These are phyloP conservation scores for Aspergillus fructus DNA, from an alignment of 2,329 filamentous ascomycete species.

Conservation along the genomic window DNA sequence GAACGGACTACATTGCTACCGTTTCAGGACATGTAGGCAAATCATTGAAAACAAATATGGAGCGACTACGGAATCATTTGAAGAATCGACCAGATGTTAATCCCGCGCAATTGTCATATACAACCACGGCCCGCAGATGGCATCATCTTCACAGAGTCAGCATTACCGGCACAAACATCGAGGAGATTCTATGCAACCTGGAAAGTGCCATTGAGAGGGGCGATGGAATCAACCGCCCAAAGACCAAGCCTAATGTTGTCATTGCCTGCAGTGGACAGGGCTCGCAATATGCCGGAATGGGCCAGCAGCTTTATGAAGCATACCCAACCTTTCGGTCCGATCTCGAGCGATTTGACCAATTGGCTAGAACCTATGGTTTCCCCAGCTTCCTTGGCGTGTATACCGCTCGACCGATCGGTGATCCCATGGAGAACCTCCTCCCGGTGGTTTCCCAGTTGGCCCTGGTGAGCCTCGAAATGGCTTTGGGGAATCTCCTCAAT, in stretches of 20 bases:
- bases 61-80: constrained; percentile 56
- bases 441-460: constrained; percentile 25
- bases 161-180: constrained; percentile 19
- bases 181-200: constrained; percentile 13
- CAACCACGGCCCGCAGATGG: constrained; percentile 59
- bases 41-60: constrained; percentile 53
- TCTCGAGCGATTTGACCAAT: constrained; percentile 29
- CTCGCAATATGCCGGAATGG: constrained; percentile 23
- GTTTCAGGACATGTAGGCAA: constrained; percentile 50
- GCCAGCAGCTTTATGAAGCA: constrained; percentile 32
- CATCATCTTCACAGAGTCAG: constrained; percentile 38
- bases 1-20: constrained; percentile 57
- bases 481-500: constrained; percentile 36
- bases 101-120: constrained; percentile 58
- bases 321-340: constrained; percentile 26
- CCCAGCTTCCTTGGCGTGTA: constrained; percentile 30
- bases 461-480: constrained; percentile 43
- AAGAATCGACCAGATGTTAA: constrained; percentile 43
- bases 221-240: neutral
- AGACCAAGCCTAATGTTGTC: neutral
- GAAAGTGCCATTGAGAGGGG: constrained; percentile 10
- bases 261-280: neutral
- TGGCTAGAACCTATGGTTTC: constrained; percentile 34
- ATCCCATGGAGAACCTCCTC: constrained; percentile 26
- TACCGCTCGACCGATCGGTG: constrained; percentile 27